Conservation (phyloP, 768 basidiomycete species). For the Macrolepiota albuminosa region DNA sequence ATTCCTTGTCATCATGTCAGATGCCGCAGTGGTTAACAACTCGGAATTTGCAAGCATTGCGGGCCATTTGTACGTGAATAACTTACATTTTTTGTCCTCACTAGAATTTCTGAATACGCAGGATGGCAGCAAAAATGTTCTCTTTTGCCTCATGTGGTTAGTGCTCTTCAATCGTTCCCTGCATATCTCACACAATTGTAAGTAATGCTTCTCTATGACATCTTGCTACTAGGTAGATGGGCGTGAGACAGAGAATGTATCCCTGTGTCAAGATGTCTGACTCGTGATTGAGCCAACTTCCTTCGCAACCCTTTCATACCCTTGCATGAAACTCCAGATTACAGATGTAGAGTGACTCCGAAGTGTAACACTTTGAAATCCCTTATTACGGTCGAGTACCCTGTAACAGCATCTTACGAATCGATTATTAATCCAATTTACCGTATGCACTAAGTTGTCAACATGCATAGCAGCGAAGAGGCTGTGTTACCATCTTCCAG, state of each 20-base stretch:
- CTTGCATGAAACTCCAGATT: too few relatives aligned
- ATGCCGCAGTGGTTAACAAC: too few relatives aligned
- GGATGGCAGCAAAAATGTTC: background rate
- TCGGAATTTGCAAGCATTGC: background rate
- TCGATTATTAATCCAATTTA: background rate
- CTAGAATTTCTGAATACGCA: background rate
- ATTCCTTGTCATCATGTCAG: background rate
- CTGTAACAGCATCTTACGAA: conserved; percentile 28
- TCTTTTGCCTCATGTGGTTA: background rate
- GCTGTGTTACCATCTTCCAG: background rate
- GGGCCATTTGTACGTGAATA: background rate
- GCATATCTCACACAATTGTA: background rate
- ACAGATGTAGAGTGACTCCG: too few relatives aligned
- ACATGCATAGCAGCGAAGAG: too few relatives aligned
- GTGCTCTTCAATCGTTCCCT: background rate
- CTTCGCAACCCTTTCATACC: too few relatives aligned
- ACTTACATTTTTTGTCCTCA: background rate
- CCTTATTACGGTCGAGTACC: too few relatives aligned
- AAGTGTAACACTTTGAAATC: too few relatives aligned
- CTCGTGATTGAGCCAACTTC: too few relatives aligned
- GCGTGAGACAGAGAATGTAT: conserved; percentile 11
- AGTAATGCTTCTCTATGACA: conserved; percentile 16
- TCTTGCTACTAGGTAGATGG: background rate
- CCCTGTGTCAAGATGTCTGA: too few relatives aligned
- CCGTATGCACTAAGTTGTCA: too few relatives aligned